Base-by-base conservation (phyloP, 441 rosid species). In the Euphorbia celastroides region DNA sequence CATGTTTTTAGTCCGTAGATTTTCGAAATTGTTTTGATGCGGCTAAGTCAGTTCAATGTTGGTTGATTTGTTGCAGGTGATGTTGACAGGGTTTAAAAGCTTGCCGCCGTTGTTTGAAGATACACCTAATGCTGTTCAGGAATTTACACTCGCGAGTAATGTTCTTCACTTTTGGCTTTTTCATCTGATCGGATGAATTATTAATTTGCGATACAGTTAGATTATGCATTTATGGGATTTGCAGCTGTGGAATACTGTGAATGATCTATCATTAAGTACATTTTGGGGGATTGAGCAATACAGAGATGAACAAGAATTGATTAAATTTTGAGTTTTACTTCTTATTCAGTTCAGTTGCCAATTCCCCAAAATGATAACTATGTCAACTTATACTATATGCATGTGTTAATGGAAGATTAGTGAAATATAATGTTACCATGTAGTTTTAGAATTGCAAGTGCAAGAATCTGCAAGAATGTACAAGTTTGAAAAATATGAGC, bases 101-200 rank as follows among this genome's bases (percentile, higher is more conserved):
- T 85, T 93, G 60, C 96, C 99, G 5, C 96, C 99, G 1, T 80
- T 93, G 83, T 91, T 91, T 57, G 89, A 91, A 75, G 76, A 67
- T 59, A 85, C 96, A 0, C 91, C 93, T 14, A 77, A 82, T 61
- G 87, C 96, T 5, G 69, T 75, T 69, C 78, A 72, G 42, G 97
- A 93, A 63, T 75, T 93, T 79, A 82, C 83, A 0, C 64, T 89
- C 76, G 99, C 96, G 41, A 89, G 99, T 93, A 86, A 72, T 60
- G 36, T 26, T 61, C 55, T 60, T 36, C 55, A 13, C 69, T 62
- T 38, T 5, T 5, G 1, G 65, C 57, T 51, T 64, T 20, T 68
- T 19, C 32, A 32, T 13, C 5, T 9, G 50, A 17, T 42, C 51
- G 32, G 13, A 51, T 27, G 5, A 26, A 22, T 41, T n/a, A 16